These are phyloP conservation scores for Pythium apleroticum DNA, from an alignment of 352 stramenopile species.

Conservation along the genomic window DNA sequence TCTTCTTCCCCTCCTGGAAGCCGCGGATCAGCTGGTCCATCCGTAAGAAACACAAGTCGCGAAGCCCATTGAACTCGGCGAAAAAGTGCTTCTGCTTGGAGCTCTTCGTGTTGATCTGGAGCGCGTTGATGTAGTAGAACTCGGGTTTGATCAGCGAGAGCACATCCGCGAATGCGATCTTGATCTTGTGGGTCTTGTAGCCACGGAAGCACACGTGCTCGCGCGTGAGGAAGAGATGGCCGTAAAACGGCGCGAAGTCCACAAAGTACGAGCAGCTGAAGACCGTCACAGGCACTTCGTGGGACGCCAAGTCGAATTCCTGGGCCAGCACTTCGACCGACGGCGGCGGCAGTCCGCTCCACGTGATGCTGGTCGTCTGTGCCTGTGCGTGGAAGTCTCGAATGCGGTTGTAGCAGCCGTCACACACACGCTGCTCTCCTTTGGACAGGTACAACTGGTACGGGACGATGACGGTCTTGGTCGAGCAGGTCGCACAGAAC, in stretches of 20 bases:
- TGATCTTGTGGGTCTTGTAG: constrained; percentile 48
- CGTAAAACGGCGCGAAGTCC: constrained; percentile 70
- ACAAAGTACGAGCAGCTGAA: constrained; percentile 81
- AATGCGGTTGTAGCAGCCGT: constrained; percentile 73
- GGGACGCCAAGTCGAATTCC: constrained; percentile 46
- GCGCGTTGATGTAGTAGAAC: constrained; percentile 85
- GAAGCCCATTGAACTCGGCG: constrained; percentile 76
- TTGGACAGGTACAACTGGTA: constrained; percentile 59
- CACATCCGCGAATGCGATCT: constrained; percentile 61
- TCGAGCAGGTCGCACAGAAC: constrained; percentile 65
- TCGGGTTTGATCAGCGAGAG: constrained; percentile 72
- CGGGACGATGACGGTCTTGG: constrained; percentile 52
- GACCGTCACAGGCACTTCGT: constrained; percentile 55
- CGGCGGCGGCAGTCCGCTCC: constrained; percentile 57
- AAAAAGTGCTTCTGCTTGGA: constrained; percentile 67
- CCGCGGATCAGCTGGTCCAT: constrained; percentile 72
- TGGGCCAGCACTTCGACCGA: constrained; percentile 30
- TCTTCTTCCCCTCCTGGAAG: constrained; percentile 50
- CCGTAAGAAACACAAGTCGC: constrained; percentile 68
- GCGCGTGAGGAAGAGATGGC: constrained; percentile 71
- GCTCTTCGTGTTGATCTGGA: constrained; percentile 67
- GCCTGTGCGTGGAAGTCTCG: constrained; percentile 70
- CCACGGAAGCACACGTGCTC: constrained; percentile 65
- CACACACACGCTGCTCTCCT: constrained; percentile 69
- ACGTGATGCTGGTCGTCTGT: constrained; percentile 56